A percentile compares a stretch with the other conserved stretches of the same genome.
phyloP scores from a whole-genome alignment of 164 flowering plant genomes.

The Vitis amurensis region DNA sequence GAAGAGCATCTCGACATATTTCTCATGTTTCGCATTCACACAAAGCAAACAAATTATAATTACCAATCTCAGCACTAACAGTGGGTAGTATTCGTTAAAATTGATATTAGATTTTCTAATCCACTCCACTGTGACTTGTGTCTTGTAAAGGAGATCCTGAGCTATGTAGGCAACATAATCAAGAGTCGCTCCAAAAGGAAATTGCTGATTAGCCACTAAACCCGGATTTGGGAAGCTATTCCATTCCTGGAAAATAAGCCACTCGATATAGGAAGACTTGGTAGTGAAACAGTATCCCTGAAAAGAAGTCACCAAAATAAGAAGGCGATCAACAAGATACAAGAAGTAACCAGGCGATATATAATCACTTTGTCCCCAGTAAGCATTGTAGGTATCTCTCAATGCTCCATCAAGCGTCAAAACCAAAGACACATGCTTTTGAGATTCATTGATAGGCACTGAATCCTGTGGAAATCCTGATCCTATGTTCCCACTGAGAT shows the following conservation, averaged over 20 bases:
- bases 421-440: slow-evolving; percentile 6
- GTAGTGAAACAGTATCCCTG: slow-evolving; percentile 35
- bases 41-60: slow-evolving; percentile 35
- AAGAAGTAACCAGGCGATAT: slow-evolving; percentile 61
- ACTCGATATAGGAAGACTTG: slow-evolving; percentile 47
- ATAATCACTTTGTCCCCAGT: slow-evolving; percentile 43
- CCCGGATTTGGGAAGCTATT: not conserved
- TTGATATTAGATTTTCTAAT: slow-evolving; percentile 22
- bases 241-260: slow-evolving; percentile 31
- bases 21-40: slow-evolving; percentile 26
- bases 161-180: slow-evolving; percentile 19
- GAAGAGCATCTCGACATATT: slow-evolving; percentile 16
- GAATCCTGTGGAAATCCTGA: slow-evolving; percentile 2
- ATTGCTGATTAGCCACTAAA: not conserved
- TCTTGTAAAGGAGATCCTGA: slow-evolving; percentile 20
- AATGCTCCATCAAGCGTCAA: slow-evolving; percentile 33
- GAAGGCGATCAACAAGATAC: slow-evolving; percentile 59
- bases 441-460: not conserved
- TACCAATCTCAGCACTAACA: slow-evolving; percentile 48
- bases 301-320: slow-evolving; percentile 34
- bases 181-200: not conserved
- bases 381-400: slow-evolving; percentile 29
- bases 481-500: slow-evolving; percentile 11
- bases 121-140: slow-evolving; percentile 39
- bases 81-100: slow-evolving; percentile 23